These are phyloP conservation scores for Fusarium caatingaense DNA, from an alignment of 2,329 filamentous ascomycete genomes.

Conservation along the genomic window DNA sequence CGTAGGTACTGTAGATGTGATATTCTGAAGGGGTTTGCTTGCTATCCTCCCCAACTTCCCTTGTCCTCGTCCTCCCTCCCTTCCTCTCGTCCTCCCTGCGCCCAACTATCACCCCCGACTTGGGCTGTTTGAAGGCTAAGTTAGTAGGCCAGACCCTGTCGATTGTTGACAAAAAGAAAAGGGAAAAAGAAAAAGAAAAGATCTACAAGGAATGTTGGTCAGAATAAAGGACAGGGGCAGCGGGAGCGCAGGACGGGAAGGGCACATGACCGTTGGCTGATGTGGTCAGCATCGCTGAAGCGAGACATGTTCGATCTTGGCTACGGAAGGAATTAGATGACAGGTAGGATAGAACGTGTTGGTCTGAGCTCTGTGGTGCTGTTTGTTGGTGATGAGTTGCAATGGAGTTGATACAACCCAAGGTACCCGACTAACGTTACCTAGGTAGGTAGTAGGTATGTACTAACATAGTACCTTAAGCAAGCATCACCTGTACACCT, in stretches of 20 bases:
- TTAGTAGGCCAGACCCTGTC: conserved; percentile 17
- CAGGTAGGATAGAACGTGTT: background rate
- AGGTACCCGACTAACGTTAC: background rate
- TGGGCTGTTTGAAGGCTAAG: background rate
- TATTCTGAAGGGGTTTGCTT: background rate
- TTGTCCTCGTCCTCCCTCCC: too few species aligned
- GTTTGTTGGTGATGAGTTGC: conserved; percentile 13
- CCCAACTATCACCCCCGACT: conserved; percentile 2
- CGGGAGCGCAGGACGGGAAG: conserved; percentile 20
- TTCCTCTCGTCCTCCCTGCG: background rate
- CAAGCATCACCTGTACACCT: background rate
- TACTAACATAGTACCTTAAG: background rate
- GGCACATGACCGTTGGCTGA: conserved; percentile 33
- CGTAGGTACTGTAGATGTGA: background rate
- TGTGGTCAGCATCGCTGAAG: conserved; percentile 20
- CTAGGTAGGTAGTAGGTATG: background rate
- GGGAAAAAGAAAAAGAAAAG: conserved; percentile 3
- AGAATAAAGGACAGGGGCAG: background rate
- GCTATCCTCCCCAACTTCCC: too few species aligned
- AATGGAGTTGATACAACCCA: background rate
- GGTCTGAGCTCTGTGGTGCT: conserved; percentile 14
- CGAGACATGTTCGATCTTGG: conserved; percentile 15
- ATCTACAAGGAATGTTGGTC: conserved; percentile 23
- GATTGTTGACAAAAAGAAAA: conserved; percentile 3
- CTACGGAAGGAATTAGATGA: background rate